Conservation (phyloP, 768 basidiomycete species). For the Mycena amicta region DNA sequence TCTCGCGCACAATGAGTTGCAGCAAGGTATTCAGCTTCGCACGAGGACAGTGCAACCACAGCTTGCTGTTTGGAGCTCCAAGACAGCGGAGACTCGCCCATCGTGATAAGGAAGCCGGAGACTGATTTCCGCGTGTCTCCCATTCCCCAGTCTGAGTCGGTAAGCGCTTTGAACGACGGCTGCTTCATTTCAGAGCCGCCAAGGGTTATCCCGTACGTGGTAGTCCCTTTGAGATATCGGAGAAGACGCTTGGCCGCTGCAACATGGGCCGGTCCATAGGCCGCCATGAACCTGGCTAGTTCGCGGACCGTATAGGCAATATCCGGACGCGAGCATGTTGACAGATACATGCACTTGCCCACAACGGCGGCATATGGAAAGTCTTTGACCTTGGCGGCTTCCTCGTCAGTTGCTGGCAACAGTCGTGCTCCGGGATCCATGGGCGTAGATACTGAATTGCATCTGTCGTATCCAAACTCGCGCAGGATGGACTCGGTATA, state of each 20-base stretch:
- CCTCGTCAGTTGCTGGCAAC: neutral
- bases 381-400: neutral
- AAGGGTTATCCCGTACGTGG: slow-evolving; percentile 4
- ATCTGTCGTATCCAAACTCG: slow-evolving; percentile 11
- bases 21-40: slow-evolving; percentile 30
- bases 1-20: slow-evolving; percentile 3
- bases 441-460: slow-evolving; percentile 13
- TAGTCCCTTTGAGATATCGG: slow-evolving; percentile 12
- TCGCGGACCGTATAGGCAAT: slow-evolving; percentile 8
- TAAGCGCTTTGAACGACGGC: slow-evolving; percentile 13
- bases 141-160: slow-evolving; percentile 22
- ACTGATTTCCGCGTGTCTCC: slow-evolving; percentile 25
- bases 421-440: slow-evolving; percentile 20
- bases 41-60: slow-evolving; percentile 34
- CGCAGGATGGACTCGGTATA: slow-evolving; percentile 18
- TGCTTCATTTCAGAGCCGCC: slow-evolving; percentile 2
- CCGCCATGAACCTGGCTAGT: slow-evolving; percentile 14
- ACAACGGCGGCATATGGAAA: slow-evolving; percentile 17
- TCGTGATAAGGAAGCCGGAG: slow-evolving; percentile 33
- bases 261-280: slow-evolving; percentile 10
- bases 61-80: slow-evolving; percentile 37
- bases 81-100: slow-evolving; percentile 28
- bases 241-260: slow-evolving; percentile 19
- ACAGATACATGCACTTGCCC: slow-evolving; percentile 24
- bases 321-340: slow-evolving; percentile 9